A percentile compares a stretch with the other conserved stretches of the same genome.
These are phyloP conservation scores for Leccinum longicurvipes DNA, from an alignment of 768 basidiomycete species.

Conservation along the genomic window DNA sequence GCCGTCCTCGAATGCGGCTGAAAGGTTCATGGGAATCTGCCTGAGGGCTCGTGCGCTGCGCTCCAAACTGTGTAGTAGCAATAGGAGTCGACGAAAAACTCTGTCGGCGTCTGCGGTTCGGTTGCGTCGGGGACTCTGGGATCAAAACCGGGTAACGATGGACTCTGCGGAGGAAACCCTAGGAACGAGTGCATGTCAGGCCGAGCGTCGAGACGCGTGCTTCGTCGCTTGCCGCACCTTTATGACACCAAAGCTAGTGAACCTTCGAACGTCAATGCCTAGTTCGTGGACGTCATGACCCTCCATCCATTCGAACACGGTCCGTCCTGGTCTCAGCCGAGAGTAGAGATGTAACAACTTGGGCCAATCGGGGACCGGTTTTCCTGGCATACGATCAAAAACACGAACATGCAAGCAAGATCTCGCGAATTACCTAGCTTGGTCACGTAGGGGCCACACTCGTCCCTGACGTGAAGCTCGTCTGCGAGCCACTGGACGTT, in stretches of 20 bases:
- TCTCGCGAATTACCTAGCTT: conserved; percentile 49
- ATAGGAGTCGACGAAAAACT: conserved; percentile 27
- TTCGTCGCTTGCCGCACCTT: conserved; percentile 50
- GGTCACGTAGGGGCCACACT: conserved; percentile 92
- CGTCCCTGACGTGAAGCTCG: conserved; percentile 77
- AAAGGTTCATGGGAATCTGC: conserved; percentile 13
- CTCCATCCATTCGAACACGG: conserved; percentile 87
- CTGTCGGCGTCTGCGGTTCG: conserved; percentile 27
- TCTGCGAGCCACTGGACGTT: conserved; percentile 85
- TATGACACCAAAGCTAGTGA: conserved; percentile 95
- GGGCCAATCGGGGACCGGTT: conserved; percentile 78
- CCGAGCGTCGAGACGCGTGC: neutral
- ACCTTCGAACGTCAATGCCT: conserved; percentile 90
- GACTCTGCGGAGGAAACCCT: conserved; percentile 90
- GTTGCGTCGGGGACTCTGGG: conserved; percentile 31
- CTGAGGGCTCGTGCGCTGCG: conserved; percentile 7
- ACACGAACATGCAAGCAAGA: neutral
- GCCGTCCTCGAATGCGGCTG: conserved; percentile 20
- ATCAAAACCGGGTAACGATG: conserved; percentile 89
- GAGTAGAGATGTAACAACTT: conserved; percentile 85
- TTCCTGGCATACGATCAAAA: conserved; percentile 36
- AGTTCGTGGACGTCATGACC: conserved; percentile 61
- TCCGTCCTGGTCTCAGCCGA: conserved; percentile 75
- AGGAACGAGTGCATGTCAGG: neutral
- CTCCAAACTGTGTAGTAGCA: conserved; percentile 2